A percentile compares a stretch with the other conserved stretches of the same genome.
These are phyloP conservation scores for Colletotrichum liaoningense DNA, from an alignment of 2,329 filamentous ascomycete genomes.

Conservation along the genomic window DNA sequence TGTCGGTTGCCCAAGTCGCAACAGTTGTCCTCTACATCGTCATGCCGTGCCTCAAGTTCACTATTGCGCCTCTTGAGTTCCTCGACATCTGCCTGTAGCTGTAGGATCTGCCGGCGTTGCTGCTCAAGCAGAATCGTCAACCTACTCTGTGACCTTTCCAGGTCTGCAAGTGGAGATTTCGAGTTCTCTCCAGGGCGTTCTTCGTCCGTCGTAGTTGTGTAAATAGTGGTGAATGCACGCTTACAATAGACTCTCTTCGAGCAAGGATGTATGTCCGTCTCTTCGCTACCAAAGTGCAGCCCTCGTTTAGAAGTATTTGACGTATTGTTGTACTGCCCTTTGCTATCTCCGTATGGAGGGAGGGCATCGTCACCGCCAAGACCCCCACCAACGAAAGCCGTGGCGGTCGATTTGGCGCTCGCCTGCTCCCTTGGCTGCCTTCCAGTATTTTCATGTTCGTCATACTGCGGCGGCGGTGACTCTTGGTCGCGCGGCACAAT, in stretches of 20 bases:
- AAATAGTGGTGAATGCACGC: not conserved
- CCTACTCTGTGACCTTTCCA: not conserved
- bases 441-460: not conserved
- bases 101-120: not conserved
- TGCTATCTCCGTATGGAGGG: not conserved
- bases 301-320: not conserved
- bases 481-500: not conserved
- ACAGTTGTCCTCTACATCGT: constrained; percentile 1
- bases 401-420: not conserved
- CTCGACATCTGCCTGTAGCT: not conserved
- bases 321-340: not conserved
- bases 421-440: not conserved
- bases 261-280: not conserved
- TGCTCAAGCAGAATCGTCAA: not conserved
- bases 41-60: constrained; percentile 1
- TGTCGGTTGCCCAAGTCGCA: not conserved
- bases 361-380: not conserved
- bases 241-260: not conserved
- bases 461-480: constrained; percentile 7
- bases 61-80: constrained; percentile 9
- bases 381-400: not conserved
- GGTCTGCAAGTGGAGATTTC: not conserved
- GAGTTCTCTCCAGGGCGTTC: not conserved
- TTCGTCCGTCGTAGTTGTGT: too few species aligned
- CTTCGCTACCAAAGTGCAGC: not conserved